Conservation (phyloP, 1,284 basidiomycete genomes). For the Trametes sp. region DNA sequence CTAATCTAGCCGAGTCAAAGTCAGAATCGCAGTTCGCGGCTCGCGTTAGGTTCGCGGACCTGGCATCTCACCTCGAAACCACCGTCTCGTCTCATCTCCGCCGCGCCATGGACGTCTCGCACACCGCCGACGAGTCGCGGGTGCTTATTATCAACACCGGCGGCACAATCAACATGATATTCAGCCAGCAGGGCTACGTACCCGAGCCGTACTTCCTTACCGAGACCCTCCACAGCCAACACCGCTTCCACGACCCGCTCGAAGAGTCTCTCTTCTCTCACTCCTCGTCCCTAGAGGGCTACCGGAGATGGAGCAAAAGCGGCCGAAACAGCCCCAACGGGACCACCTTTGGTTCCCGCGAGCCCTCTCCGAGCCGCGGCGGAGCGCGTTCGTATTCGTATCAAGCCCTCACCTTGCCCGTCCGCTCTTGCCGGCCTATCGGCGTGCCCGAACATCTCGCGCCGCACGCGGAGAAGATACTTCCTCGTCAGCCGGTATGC, state of each 20-base stretch:
- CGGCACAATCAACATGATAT: constrained; percentile 89
- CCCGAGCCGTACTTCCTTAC: constrained; percentile 90
- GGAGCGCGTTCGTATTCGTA: constrained; percentile 30
- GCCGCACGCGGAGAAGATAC: constrained; percentile 37
- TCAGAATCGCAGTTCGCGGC: too few relatives aligned
- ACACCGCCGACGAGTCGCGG: constrained; percentile 70
- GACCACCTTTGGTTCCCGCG: constrained; percentile 37
- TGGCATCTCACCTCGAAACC: constrained; percentile 18
- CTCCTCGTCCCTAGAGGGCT: constrained; percentile 74
- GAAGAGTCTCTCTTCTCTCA: constrained; percentile 84
- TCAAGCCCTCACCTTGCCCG: constrained; percentile 62
- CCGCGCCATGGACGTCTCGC: constrained; percentile 53
- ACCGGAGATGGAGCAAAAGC: constrained; percentile 67
- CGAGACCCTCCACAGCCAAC: constrained; percentile 81
- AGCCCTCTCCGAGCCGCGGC: constrained; percentile 32
- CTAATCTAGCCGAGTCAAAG: not conserved
- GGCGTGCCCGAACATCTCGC: constrained; percentile 51
- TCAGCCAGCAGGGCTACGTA: constrained; percentile 81
- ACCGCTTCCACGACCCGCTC: constrained; percentile 85
- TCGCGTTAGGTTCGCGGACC: too few relatives aligned
- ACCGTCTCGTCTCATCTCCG: constrained; percentile 19
- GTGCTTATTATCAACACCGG: constrained; percentile 88
- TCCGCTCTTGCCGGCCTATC: constrained; percentile 78
- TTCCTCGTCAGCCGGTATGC: constrained; percentile 51
- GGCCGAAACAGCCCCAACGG: constrained; percentile 28